Base-by-base conservation (phyloP, 2,329 filamentous ascomycete species). In the Calonectria hawksworthii region DNA sequence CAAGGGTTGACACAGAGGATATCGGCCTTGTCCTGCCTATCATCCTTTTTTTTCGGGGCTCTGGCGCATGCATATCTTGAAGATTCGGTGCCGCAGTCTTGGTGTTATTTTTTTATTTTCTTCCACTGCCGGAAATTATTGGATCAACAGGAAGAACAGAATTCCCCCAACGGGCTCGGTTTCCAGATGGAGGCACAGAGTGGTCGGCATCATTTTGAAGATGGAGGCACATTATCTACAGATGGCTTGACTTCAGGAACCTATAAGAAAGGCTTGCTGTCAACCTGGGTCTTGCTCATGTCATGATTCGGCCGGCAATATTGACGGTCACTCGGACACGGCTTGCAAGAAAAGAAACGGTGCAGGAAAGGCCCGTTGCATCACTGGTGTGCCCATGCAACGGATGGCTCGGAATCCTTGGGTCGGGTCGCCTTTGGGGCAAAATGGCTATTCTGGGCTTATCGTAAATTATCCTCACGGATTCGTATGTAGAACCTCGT, bases 381-480 rank as follows among this genome's bases (percentile, higher is more conserved):
- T 41, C 28, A 56, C 41, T 34, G 56, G 36, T 70, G 38, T 68
- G 50, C 65, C 65, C 32, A 36, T 68, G 54, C 68, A 64, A 41
- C 52, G 63, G 41, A 64, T 47, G 56, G 61, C 44, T 41, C 47
- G 64, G 56, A 28, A 66, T 52, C 65, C 59, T 68, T 63, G 41
- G 65, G 67, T 67, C 69, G 72, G 63, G 69, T 68, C 69, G 72
- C n/a, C 30, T 70, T 76, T 44, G 67, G 52, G 67, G 32, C 56
- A 52, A 64, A 68, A 75, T 73, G 77, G 73, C 70, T 69, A 68
- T 74, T 68, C 50, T 61, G 73, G 65, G 38, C 59, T 68, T 74
- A 75, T 83, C 83, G 82, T 84, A 85, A 85, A 84, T 81, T 59
- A 83, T 85, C 83, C 83, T 77, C 73, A 78, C 78, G 83, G 83